Base-by-base conservation (phyloP, 2,329 filamentous ascomycete species). In the Neopestalotiopsis sp. region DNA sequence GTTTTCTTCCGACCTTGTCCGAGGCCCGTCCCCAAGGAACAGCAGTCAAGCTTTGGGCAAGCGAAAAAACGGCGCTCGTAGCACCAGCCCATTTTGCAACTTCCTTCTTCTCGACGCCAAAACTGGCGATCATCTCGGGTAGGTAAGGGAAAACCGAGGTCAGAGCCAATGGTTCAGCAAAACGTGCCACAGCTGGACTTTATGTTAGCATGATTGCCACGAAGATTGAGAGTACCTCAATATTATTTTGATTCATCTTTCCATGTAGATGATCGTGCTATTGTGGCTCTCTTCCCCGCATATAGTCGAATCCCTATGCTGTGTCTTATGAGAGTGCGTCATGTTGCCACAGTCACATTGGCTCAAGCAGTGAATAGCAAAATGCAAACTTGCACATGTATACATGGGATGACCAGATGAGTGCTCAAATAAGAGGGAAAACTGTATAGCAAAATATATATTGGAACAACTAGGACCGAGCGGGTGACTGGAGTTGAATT, bases 91-190 rank as follows among this genome's bases (percentile, higher is more conserved):
- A 95, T 83, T 90, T 92, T 57, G 93, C 92, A 30, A 97, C 88
- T 59, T 94, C 85, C 73, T 92, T 88, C 72, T 90, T 86, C 7
- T 88, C 85, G 17, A 97, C 84, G 10, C 92, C 90, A 72, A 97
- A 94, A 77, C 90, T 91, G 74, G 91, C 87, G 68, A 97, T 92
- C 92, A 97, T 96, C 80, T 95, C 92, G 12, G 92, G 92, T 72
- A 91, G 85, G 73, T 85, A 87, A 77, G 91, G 92, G 70, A 91
- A 91, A 71, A 93, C 89, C 30, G 91, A 93, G 14, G 92, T 94
- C 74, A 92, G 84, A 7, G 92, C 88, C 70, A 92, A 82, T 9
- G 93, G 93, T 78, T 95, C 93, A 70, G 92, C 91, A 76, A 95
- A 92, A 76, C 93, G 88, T 77, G 92, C 93, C 82, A 94, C 86